Evolutionary conservation across 768 basidiomycete genomes (phyloP).

Genomic region (Amyloporia xantha): DNA sequence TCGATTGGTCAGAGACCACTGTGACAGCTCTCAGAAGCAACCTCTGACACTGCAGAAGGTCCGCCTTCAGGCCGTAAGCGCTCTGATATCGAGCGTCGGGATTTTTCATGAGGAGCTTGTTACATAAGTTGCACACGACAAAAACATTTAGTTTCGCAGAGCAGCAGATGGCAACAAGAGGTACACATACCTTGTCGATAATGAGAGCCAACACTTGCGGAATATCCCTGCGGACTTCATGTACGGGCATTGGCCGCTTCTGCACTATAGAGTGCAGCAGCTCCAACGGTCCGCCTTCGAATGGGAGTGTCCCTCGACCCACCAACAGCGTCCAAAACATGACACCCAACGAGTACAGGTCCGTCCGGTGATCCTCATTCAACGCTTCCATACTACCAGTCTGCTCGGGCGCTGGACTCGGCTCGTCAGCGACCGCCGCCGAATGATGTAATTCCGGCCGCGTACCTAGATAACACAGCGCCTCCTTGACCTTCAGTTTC

Average conservation of each 20-base stretch:
- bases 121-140: too few species aligned
- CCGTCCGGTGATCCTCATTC: constrained; percentile 67
- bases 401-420: constrained; percentile 53
- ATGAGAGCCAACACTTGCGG: constrained; percentile 66
- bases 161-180: too few species aligned
- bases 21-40: constrained; percentile 54
- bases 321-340: constrained; percentile 73
- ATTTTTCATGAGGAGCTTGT: constrained; percentile 61
- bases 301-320: constrained; percentile 42
- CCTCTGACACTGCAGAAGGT: constrained; percentile 63
- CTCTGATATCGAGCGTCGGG: constrained; percentile 68
- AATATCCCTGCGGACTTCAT: constrained; percentile 66
- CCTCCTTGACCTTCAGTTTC: constrained; percentile 69
- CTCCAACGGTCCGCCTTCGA: constrained; percentile 43
- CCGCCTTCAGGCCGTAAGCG: constrained; percentile 60
- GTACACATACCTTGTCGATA: constrained; percentile 53
- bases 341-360: constrained; percentile 68
- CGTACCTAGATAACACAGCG: constrained; percentile 53
- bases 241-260: constrained; percentile 67
- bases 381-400: constrained; percentile 69
- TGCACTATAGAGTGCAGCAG: constrained; percentile 66
- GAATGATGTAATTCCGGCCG: background rate
- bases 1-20: constrained; percentile 47
- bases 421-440: background rate
- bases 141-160: too few species aligned